phyloP scores from a whole-genome alignment of 495 filamentous ascomycete species.

The Aspergillus olivimuriae region DNA sequence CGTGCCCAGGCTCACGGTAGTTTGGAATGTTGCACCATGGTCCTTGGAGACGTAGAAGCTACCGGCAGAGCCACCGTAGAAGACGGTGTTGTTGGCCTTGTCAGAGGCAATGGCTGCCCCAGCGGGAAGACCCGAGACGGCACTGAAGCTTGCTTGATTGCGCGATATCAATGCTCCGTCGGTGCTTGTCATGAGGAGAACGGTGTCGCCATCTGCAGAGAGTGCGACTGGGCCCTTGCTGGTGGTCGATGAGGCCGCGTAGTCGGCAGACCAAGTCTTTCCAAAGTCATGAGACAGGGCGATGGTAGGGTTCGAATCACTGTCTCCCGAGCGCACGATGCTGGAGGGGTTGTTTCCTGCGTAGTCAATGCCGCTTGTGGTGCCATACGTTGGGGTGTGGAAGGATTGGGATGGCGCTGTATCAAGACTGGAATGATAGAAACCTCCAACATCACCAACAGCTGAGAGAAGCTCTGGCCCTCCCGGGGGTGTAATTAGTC shows the following conservation, averaged over 20 bases:
- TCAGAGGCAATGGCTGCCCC: slow-evolving; percentile 11
- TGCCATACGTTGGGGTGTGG: slow-evolving; percentile 9
- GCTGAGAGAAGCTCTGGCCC: slow-evolving; percentile 10
- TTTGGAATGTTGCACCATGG: slow-evolving; percentile 4
- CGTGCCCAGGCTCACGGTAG: slow-evolving; percentile 4
- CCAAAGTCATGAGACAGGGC: slow-evolving; percentile 10
- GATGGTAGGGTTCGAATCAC: slow-evolving; percentile 6
- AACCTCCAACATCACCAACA: slow-evolving; percentile 10
- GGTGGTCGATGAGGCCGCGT: slow-evolving; percentile 7
- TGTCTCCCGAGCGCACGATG: slow-evolving; percentile 9
- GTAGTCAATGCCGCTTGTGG: slow-evolving; percentile 11
- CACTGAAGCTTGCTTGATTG: slow-evolving; percentile 1
- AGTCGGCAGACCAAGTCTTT: slow-evolving; percentile 10
- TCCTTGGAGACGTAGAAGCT: slow-evolving; percentile 10
- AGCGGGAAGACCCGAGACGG: slow-evolving; percentile 9
- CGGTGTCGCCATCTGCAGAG: slow-evolving; percentile 8
- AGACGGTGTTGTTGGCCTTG: slow-evolving; percentile 10
- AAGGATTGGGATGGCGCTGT: slow-evolving; percentile 4
- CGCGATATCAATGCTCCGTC: slow-evolving; percentile 3
- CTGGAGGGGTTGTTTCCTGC: slow-evolving; percentile 11
- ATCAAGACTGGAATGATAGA: slow-evolving; percentile 8
- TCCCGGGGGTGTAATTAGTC: slow-evolving; percentile 7
- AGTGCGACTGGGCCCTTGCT: slow-evolving; percentile 5
- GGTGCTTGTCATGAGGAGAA: slow-evolving; percentile 7
- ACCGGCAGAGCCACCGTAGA: slow-evolving; percentile 7